Conservation (phyloP, 2,329 filamentous ascomycete species). For the Dissoconium aciculare region DNA sequence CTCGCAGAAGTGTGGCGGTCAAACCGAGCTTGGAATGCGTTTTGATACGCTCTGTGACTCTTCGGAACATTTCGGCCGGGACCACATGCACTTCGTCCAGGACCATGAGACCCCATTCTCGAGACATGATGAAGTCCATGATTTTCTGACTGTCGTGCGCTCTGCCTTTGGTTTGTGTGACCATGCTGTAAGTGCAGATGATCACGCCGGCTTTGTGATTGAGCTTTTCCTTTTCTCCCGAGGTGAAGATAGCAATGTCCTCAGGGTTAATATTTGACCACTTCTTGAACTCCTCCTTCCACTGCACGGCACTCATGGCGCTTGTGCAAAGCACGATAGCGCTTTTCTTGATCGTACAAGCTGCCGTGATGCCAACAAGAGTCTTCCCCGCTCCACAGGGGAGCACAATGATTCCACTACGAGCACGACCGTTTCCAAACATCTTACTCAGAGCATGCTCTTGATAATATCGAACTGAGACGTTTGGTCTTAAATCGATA, state of each 20-base stretch:
- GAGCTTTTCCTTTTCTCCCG: constrained; percentile 77
- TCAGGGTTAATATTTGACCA: constrained; percentile 97
- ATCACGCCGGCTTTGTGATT: constrained; percentile 86
- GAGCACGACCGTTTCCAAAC: constrained; percentile 95
- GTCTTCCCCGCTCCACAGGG: constrained; percentile 97
- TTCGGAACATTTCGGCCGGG: constrained; percentile 88
- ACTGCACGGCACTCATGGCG: constrained; percentile 95
- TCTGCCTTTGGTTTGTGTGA: constrained; percentile 75
- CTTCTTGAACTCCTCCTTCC: constrained; percentile 90
- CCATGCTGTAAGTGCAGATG: constrained; percentile 96
- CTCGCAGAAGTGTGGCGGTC: constrained; percentile 82
- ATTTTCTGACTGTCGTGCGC: constrained; percentile 92
- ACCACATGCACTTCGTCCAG: constrained; percentile 97
- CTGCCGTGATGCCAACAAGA: constrained; percentile 92
- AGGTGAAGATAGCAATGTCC: constrained; percentile 89
- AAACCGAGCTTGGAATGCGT: constrained; percentile 90
- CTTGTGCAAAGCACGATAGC: constrained; percentile 91
- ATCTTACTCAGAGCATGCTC: constrained; percentile 97
- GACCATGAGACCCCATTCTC: constrained; percentile 96
- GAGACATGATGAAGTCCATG: constrained; percentile 79
- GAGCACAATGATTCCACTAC: constrained; percentile 92
- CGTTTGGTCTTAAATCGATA: constrained; percentile 79
- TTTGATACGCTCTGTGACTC: constrained; percentile 83
- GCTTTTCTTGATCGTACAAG: constrained; percentile 94
- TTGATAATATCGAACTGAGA: constrained; percentile 85